These are phyloP conservation scores for Xylariaceae sp. DNA, from an alignment of 2,329 filamentous ascomycete species.

Conservation along the genomic window DNA sequence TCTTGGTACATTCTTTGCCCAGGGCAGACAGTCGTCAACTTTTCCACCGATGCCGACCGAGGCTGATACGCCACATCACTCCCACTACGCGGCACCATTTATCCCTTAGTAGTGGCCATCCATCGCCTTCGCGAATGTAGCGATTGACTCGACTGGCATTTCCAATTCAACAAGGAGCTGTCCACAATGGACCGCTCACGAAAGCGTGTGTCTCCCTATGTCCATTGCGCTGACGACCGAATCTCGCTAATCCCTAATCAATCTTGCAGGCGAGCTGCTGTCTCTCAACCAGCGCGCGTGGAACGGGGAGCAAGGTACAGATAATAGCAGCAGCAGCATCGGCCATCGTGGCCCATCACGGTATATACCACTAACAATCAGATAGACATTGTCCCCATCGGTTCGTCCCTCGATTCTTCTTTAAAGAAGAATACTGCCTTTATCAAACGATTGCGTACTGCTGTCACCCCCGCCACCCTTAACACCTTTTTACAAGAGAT, in stretches of 20 bases:
- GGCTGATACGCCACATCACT: slow-evolving; percentile 45
- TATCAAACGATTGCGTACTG: slow-evolving; percentile 92
- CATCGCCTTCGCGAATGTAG: slow-evolving; percentile 50
- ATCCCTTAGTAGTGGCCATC: slow-evolving; percentile 48
- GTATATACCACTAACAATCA: slow-evolving; percentile 22
- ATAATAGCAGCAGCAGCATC: no score
- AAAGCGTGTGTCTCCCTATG: slow-evolving; percentile 54
- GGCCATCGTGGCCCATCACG: neutral
- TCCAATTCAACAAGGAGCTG: slow-evolving; percentile 40
- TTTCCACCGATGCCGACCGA: slow-evolving; percentile 48
- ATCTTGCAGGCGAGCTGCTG: slow-evolving; percentile 76
- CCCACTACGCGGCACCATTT: slow-evolving; percentile 44
- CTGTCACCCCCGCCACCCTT: slow-evolving; percentile 77
- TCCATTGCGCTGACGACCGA: slow-evolving; percentile 2
- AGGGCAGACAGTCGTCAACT: slow-evolving; percentile 30
- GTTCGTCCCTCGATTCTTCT: slow-evolving; percentile 84
- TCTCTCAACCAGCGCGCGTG: slow-evolving; percentile 85
- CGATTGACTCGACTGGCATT: slow-evolving; percentile 32
- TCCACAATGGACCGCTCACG: slow-evolving; percentile 65
- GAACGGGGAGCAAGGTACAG: slow-evolving; percentile 85
- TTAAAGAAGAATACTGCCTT: slow-evolving; percentile 98
- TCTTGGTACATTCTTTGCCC: slow-evolving; percentile 26
- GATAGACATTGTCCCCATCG: slow-evolving; percentile 76
- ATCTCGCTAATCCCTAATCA: slow-evolving; percentile 28
- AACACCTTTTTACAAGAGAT: slow-evolving; percentile 89